Evolutionary conservation across 1,139 yeast genomes (phyloP), one percentile per base, ranked within the genome.

Genomic region (Hansenula lynferdii): DNA sequence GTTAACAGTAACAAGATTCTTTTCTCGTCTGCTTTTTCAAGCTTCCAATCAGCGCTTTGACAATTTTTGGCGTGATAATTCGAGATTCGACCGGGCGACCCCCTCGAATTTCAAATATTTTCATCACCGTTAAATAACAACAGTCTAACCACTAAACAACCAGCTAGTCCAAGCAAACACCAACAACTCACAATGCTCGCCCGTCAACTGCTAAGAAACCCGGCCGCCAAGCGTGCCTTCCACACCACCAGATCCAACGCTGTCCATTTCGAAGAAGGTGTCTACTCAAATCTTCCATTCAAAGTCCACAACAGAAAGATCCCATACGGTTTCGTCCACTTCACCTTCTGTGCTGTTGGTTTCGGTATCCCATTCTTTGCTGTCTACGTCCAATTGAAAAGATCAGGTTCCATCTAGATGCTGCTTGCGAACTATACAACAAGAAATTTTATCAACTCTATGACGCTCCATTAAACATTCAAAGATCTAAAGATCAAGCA

Each of bases 201-300:
- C 42, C 56, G 51, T 43, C 58, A 58, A 44, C 34, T 58, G 18
- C 21, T 46, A 44, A 49, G 53, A 50, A 42, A 40, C 36, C 46
- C 60, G 36, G 51, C 57, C 36, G 52, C 57, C 36, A 61, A 60
- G 53, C 56, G 63, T 51, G 54, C 61, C 28, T 56, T 61, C 45
- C 48, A 61, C 27, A 49, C 62, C 31, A 47, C 61, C 38, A 55
- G 45, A 43, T 32, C 35, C 33, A 45, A 34, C 34, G 64, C 63
- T 39, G 71, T 61, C 43, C 83, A 78, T 61, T 77, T 68, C 62
- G 81, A 85, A 61, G 85, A 79, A 61, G 97, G 97, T 57, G 80
- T 81, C 38, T 90, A 92, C 81, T 72, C 84, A 60, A 92, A 92
- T 77, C 61, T 92, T 51, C 98, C 98, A 50, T 92, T 90, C 80